These are phyloP conservation scores for Ophiorrhiza pumila DNA, from an alignment of 257 asterid species.

Conservation along the genomic window DNA sequence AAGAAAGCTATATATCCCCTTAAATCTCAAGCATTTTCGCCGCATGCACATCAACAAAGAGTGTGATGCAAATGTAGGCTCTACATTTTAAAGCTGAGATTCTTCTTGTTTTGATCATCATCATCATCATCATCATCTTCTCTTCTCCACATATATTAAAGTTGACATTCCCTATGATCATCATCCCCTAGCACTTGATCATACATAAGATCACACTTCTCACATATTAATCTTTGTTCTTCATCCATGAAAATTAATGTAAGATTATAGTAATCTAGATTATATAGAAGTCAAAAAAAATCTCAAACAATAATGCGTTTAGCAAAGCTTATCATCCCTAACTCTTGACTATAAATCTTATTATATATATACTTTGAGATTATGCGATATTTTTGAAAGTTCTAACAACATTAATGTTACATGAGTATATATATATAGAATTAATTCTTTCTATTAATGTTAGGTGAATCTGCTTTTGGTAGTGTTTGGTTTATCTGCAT, in stretches of 20 bases:
- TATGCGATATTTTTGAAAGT: no score
- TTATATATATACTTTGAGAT: no score
- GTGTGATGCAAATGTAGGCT: constrained; percentile 10
- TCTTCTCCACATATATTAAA: neutral
- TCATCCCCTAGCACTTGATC: neutral
- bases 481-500: constrained; percentile 17
- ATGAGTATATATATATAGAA: no score
- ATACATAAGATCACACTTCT: neutral
- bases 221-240: neutral
- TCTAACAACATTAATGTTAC: no score
- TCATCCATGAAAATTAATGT: neutral
- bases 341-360: no score
- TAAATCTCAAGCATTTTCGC: constrained; percentile 20
- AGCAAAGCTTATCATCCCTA: no score
- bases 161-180: constrained; percentile 8
- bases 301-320: no score
- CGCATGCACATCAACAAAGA: constrained; percentile 27
- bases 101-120: constrained; percentile 7
- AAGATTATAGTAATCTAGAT: no score
- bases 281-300: no score
- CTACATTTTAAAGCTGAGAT: constrained; percentile 11
- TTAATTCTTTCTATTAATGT: constrained; percentile 3
- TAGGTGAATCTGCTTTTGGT: constrained; percentile 27
- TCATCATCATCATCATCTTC: neutral
- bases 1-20: neutral